These are phyloP conservation scores for Metschnikowia gruessii DNA, from an alignment of 805 yeast genomes.

Conservation along the genomic window DNA sequence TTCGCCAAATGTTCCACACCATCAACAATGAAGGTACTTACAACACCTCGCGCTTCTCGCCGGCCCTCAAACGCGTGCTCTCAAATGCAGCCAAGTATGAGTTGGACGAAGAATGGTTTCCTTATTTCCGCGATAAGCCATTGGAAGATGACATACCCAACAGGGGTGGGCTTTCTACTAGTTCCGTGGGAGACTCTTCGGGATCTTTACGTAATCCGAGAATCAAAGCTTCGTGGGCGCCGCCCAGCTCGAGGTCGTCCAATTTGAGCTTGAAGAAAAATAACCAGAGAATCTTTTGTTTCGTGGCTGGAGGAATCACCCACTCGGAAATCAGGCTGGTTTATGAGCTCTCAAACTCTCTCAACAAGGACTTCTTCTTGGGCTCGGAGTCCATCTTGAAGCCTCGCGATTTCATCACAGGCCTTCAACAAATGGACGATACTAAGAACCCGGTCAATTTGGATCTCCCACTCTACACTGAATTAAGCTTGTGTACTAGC, in stretches of 20 bases:
- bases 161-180: conserved; percentile 2
- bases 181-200: background rate
- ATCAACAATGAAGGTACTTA: conserved; percentile 49
- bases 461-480: conserved; percentile 28
- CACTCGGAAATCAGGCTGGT: conserved; percentile 75
- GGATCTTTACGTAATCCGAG: conserved; percentile 19
- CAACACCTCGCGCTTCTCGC: conserved; percentile 69
- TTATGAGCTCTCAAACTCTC: conserved; percentile 60
- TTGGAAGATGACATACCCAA: conserved; percentile 43
- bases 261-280: conserved; percentile 5
- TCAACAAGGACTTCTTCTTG: conserved; percentile 65
- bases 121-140: conserved; percentile 75
- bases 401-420: conserved; percentile 48
- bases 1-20: conserved; percentile 55
- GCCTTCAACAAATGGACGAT: conserved; percentile 39
- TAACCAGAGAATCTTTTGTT: conserved; percentile 72
- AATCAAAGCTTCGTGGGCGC: conserved; percentile 23
- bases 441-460: conserved; percentile 40
- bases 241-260: conserved; percentile 19
- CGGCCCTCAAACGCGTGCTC: conserved; percentile 62
- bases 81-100: conserved; percentile 49
- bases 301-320: conserved; percentile 87
- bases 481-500: conserved; percentile 12
- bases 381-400: conserved; percentile 37
- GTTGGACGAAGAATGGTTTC: conserved; percentile 60